A percentile compares a stretch with the other conserved stretches of the same genome.
Evolutionary conservation across 345 rosid species (phyloP).

Genomic region (Orychophragmus violaceus): DNA sequence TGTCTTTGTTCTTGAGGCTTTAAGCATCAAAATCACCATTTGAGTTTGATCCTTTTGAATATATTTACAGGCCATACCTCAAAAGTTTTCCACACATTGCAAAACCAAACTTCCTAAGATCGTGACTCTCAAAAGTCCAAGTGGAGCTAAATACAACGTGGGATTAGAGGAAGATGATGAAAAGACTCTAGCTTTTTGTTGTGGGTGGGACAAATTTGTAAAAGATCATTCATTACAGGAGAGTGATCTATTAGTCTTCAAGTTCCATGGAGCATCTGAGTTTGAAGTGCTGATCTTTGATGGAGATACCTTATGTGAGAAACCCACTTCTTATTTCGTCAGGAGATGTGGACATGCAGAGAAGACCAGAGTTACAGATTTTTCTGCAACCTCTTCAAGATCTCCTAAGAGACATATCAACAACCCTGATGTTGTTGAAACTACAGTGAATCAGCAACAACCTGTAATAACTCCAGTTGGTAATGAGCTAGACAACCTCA

Average conservation of each 20-base stretch:
- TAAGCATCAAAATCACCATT: neutral
- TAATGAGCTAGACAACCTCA: constrained; percentile 13
- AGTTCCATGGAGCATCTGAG: constrained; percentile 54
- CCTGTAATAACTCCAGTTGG: constrained; percentile 8
- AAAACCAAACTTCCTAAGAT: constrained; percentile 46
- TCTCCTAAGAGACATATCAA: constrained; percentile 1
- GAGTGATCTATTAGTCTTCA: constrained; percentile 65
- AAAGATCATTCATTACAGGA: constrained; percentile 45
- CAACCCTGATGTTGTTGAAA: constrained; percentile 1
- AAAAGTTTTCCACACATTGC: constrained; percentile 42
- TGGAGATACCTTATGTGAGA: constrained; percentile 58
- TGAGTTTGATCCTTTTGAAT: neutral
- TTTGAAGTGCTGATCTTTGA: constrained; percentile 67
- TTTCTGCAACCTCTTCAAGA: constrained; percentile 15
- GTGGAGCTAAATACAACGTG: constrained; percentile 50
- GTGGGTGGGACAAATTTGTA: constrained; percentile 65
- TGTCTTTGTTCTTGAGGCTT: neutral
- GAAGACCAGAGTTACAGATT: constrained; percentile 24
- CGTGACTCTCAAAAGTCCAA: constrained; percentile 64
- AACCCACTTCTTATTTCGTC: constrained; percentile 53
- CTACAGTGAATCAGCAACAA: constrained; percentile 1
- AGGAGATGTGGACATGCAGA: constrained; percentile 38
- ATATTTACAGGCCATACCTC: constrained; percentile 52
- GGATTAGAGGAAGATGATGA: constrained; percentile 36
- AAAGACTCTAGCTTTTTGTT: constrained; percentile 34